phyloP scores from a whole-genome alignment of 1,139 yeast species.

The Yamadazyma jaroonii region DNA sequence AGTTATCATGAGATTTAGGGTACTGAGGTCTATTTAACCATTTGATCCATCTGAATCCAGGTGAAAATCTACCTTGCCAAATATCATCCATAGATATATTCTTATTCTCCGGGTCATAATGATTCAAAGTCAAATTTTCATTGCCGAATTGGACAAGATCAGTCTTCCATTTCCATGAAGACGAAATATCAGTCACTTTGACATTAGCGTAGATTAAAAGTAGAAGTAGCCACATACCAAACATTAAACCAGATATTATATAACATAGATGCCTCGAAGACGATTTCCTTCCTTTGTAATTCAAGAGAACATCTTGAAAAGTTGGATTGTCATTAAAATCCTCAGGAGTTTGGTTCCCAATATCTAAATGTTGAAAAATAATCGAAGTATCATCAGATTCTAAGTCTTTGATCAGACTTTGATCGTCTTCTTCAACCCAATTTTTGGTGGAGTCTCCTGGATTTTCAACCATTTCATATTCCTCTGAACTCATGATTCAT shows the following conservation, averaged over 20 bases:
- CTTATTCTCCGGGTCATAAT: constrained; percentile 23
- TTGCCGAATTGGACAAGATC: constrained; percentile 22
- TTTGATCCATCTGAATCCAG: constrained; percentile 18
- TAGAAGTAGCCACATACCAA: constrained; percentile 26
- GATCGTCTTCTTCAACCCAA: neutral
- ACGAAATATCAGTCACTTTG: constrained; percentile 19
- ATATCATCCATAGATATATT: constrained; percentile 31
- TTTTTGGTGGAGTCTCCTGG: constrained; percentile 2
- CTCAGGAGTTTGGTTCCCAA: constrained; percentile 11
- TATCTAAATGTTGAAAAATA: constrained; percentile 24
- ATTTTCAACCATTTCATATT: constrained; percentile 16
- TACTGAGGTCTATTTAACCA: constrained; percentile 35
- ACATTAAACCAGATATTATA: constrained; percentile 5
- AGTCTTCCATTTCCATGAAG: constrained; percentile 27
- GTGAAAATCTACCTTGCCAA: constrained; percentile 23
- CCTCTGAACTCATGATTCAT: constrained; percentile 7
- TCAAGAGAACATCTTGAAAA: constrained; percentile 23
- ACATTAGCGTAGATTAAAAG: constrained; percentile 30
- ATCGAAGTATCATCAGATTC: constrained; percentile 18
- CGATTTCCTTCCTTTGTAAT: constrained; percentile 17
- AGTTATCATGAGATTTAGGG: constrained; percentile 16
- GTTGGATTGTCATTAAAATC: constrained; percentile 24
- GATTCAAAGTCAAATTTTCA: constrained; percentile 31
- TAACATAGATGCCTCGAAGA: constrained; percentile 10
- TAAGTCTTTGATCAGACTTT: too few species aligned